Base-by-base conservation (phyloP, 768 basidiomycete species). In the Tylopilus cervinicoccineus region DNA sequence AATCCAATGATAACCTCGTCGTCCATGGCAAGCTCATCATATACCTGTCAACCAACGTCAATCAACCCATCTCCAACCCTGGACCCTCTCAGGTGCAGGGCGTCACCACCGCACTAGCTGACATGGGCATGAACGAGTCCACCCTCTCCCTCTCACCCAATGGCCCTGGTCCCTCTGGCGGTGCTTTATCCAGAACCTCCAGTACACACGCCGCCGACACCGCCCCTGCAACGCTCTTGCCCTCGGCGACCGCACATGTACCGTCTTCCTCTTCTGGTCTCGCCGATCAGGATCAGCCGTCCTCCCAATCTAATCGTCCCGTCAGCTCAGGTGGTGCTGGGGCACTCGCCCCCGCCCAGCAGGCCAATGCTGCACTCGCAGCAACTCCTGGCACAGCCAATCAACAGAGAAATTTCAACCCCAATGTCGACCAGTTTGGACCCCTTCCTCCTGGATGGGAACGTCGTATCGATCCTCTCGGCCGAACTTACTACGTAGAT, bases 1-100 rank as follows among this genome's bases (percentile, higher is more conserved):
- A 95, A 70, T 97, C 94, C n/a, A 96, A 95, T 59, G 96, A 99
- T 69, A 94, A 96, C 64, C 81, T 96, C 23, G 89, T 93, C 40
- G 96, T 99, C 4, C 93, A 98, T 62, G 96, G 96, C 39, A 97
- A 97, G 71, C 81, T 99, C 56, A 94, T 97, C 67, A 81, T 98
- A 56, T 93, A 95, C 70, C 79, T 99, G 31, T 94, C 93, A 16
- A 97, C 96, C 41, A 94, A 97, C 63, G 76, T 90, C 63, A 79
- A 72, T 49, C 82, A 85, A 56, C 90, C 93, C 29, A 91, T 94
- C 58, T 75, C 79, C 57, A 93, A 91, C 66, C 84, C 90, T 27
- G 85, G 89, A 4, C 88, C 88, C 9, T 82, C 88, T 2, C 81
- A 87, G 62, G 76, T 81, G 1, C 70, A 79, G 47, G 80, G 78